phyloP scores from a whole-genome alignment of 2,329 filamentous ascomycete species.

The Chaetomiaceae sp. region DNA sequence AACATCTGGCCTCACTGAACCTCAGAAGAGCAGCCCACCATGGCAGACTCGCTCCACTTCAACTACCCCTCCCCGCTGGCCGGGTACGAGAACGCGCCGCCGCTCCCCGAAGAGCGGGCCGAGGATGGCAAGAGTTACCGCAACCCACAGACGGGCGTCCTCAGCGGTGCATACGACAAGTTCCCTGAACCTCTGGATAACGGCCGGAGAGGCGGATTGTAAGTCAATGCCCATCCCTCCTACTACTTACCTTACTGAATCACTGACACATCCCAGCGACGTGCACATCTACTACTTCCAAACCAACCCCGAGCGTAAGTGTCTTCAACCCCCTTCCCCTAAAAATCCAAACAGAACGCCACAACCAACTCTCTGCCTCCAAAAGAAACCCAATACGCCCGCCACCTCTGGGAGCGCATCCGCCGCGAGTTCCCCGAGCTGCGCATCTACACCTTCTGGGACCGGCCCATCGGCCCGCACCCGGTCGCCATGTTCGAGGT shows the following conservation, averaged over 20 bases:
- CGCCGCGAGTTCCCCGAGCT: conserved; percentile 82
- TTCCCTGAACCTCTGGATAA: conserved; percentile 68
- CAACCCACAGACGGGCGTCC: conserved; percentile 57
- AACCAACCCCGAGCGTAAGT: conserved; percentile 47
- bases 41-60: conserved; percentile 11
- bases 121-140: conserved; percentile 74
- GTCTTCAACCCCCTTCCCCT: background rate
- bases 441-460: conserved; percentile 74
- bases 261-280: conserved; percentile 46
- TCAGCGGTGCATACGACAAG: conserved; percentile 64
- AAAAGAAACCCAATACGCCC: conserved; percentile 58
- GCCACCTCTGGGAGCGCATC: conserved; percentile 71
- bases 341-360: background rate
- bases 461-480: conserved; percentile 75
- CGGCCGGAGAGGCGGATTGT: conserved; percentile 67
- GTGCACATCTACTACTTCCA: conserved; percentile 81
- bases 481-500: conserved; percentile 89
- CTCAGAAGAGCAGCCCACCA: background rate
- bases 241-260: background rate
- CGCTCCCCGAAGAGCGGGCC: conserved; percentile 53
- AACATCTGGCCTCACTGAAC: background rate
- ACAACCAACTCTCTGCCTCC: background rate
- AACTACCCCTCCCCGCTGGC: conserved; percentile 53
- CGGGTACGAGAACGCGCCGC: conserved; percentile 53
- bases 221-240: conserved; percentile 24